Base-by-base conservation (phyloP, 2,329 filamentous ascomycete genomes). In the Pseudocercospora cruenta region DNA sequence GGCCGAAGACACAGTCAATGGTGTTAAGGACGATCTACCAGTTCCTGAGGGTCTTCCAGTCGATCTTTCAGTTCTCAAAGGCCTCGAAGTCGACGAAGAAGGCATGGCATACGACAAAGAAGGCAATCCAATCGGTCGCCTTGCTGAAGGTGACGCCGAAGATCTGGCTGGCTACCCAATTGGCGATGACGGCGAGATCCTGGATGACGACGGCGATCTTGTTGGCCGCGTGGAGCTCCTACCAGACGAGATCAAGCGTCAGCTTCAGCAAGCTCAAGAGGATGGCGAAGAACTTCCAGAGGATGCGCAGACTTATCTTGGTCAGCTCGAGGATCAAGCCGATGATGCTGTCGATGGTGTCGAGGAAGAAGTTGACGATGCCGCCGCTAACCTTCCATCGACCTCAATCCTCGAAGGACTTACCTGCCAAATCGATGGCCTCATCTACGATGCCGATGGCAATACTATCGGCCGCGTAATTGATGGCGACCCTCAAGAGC, bases 161-260 rank as follows among this genome's bases (percentile, higher is more conserved):
- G 82, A 84, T 67, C 82, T 85, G 54, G 80, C 77, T 58, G 83
- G 83, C 39, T 85, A 85, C 73, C 78, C 78, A 16, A 84, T 85
- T 65, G 83, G 84, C 64, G 81, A 85, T 43, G 79, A 85, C 14
- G 85, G 85, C 64, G 83, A 86, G 71, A 86, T 87, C 31, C 80
- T 86, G 24, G 83, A 86, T 65, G 82, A 86, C 49, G 82, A 85
- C 67, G 85, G 84, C 24, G 82, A 85, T 68, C 81, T 86, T 24
- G 82, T 87, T 57, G 85, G 85, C 59, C 83, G 83, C 63, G 81
- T 82, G 60, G 83, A 85, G 68, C 78, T 84, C 36, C 77, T 82
- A 19, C 82, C 82, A 14, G 82, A 84, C 43, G 74, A 78, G 51
- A 77, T 78, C 57, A 78, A 82, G 68, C 77, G 80, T 62, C 80